Evolutionary conservation across 2,329 filamentous ascomycete genomes (phyloP), one percentile per base, ranked within the genome.

Genomic region (Sclerotinia glacialis): DNA sequence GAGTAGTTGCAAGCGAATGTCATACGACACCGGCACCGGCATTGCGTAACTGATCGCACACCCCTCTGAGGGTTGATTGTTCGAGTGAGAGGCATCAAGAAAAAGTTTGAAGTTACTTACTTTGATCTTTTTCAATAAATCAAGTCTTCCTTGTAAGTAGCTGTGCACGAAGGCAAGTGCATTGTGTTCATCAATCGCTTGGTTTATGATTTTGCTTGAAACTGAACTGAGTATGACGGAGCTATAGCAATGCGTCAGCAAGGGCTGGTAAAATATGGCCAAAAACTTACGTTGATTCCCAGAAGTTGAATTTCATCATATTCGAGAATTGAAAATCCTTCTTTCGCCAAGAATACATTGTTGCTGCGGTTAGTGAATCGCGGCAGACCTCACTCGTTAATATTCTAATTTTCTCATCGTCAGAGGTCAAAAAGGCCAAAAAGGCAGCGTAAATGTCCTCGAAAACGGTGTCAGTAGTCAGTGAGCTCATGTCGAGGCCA

Each of bases 141-240:
- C 73, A 14, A 87, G 74, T 26, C 85, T 81, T 49, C 85, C 82
- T 71, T 84, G 80, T 6, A 89, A 77, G 70, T 86, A 89, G 47
- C 81, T 80, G 71, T 83, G 81, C 52, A 89, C 81, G 60, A 77
- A 76, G 28, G 44, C 62, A 31, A 77, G 71, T 31, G 72, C 71
- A 37, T 67, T 64, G 47, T 73, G 74, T 26, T 72, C 70, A 55
- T 74, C 71, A 37, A 67, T 67, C 23, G 66, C 67, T 28, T 72
- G 65, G 28, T 54, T 72, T n/a, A 73, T 69, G 23, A 75, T 61
- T 47, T 73, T 75, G 37, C 76, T 71, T 47, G 71, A 70, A 16
- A 75, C 66, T 37, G 72, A 72, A 31, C 71, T 70, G 28, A 77
- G 70, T 42, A 76, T 70, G 26, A 69, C 56, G 40, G 76, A 76